These are phyloP conservation scores for Zygosaccharomyces siamensis DNA, from an alignment of 805 yeast genomes.

Conservation along the genomic window DNA sequence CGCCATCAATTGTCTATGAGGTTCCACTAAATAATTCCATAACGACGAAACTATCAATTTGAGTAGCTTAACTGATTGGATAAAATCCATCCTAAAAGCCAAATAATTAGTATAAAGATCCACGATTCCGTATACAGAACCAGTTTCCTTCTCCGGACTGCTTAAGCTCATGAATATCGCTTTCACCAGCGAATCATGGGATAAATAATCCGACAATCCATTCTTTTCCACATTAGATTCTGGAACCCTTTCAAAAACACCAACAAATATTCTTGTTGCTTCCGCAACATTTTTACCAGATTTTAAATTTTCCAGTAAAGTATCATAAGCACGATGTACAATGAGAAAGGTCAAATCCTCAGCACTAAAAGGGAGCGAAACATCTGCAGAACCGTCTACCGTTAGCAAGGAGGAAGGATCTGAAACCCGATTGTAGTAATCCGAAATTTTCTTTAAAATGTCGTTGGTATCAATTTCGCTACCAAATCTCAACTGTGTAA, in stretches of 20 bases:
- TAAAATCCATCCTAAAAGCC: slow-evolving; percentile 22
- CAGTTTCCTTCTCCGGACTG: slow-evolving; percentile 10
- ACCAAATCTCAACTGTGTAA: slow-evolving; percentile 29
- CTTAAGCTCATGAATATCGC: slow-evolving; percentile 21
- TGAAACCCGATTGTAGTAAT: slow-evolving; percentile 33
- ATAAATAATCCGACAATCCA: slow-evolving; percentile 24
- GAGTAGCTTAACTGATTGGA: slow-evolving; percentile 23
- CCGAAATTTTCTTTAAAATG: slow-evolving; percentile 29
- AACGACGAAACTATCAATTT: slow-evolving; percentile 38
- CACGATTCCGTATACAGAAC: slow-evolving; percentile 28
- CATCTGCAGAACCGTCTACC: slow-evolving; percentile 16
- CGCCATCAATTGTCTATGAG: slow-evolving; percentile 61
- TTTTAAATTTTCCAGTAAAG: slow-evolving; percentile 25
- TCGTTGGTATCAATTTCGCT: slow-evolving; percentile 16
- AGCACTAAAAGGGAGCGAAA: slow-evolving; percentile 38
- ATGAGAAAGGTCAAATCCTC: slow-evolving; percentile 43
- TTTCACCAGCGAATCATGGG: slow-evolving; percentile 34
- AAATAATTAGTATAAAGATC: slow-evolving; percentile 32
- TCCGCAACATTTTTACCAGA: slow-evolving; percentile 26
- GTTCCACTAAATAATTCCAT: slow-evolving; percentile 52
- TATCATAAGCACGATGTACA: slow-evolving; percentile 31
- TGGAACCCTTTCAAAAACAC: slow-evolving; percentile 46
- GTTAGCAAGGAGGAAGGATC: slow-evolving; percentile 12
- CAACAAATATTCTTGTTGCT: slow-evolving; percentile 36
- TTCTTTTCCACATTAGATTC: slow-evolving; percentile 19